phyloP scores from a whole-genome alignment of 1,284 basidiomycete species.

The Neotropicomus parvogracilis region DNA sequence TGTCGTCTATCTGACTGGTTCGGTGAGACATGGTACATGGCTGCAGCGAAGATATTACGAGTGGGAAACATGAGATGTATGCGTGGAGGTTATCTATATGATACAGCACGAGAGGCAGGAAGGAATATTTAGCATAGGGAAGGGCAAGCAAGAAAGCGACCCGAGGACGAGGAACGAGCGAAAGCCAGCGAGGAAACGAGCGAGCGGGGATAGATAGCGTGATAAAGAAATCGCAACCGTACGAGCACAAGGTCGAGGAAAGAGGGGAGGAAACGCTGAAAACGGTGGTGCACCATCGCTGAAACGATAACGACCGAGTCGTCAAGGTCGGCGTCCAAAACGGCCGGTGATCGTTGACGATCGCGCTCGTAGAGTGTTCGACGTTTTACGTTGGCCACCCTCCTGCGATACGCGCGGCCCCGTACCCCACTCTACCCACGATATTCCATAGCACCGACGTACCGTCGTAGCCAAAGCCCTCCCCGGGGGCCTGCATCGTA shows the following conservation, averaged over 20 bases:
- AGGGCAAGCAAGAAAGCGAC: background rate
- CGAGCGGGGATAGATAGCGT: slow-evolving; percentile 13
- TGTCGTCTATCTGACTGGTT: background rate
- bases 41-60: background rate
- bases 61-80: slow-evolving; percentile 11
- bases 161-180: slow-evolving; percentile 3
- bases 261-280: background rate
- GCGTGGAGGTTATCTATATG: slow-evolving; percentile 8
- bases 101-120: background rate
- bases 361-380: slow-evolving; percentile 5
- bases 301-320: slow-evolving; percentile 8
- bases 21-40: slow-evolving; percentile 16
- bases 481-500: slow-evolving; percentile 59
- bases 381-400: slow-evolving; percentile 55
- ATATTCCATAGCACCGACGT: slow-evolving; percentile 58
- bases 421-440: slow-evolving; percentile 60
- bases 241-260: slow-evolving; percentile 15
- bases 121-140: slow-evolving; percentile 12
- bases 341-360: slow-evolving; percentile 1
- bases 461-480: slow-evolving; percentile 53
- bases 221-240: slow-evolving; percentile 15
- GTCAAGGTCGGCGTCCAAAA: slow-evolving; percentile 4
- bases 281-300: slow-evolving; percentile 1
- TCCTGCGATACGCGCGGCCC: slow-evolving; percentile 65
- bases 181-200: background rate